Evolutionary conservation across 176 grass and related monocot genomes (phyloP).

Genomic region (Metroxylon sagu): DNA sequence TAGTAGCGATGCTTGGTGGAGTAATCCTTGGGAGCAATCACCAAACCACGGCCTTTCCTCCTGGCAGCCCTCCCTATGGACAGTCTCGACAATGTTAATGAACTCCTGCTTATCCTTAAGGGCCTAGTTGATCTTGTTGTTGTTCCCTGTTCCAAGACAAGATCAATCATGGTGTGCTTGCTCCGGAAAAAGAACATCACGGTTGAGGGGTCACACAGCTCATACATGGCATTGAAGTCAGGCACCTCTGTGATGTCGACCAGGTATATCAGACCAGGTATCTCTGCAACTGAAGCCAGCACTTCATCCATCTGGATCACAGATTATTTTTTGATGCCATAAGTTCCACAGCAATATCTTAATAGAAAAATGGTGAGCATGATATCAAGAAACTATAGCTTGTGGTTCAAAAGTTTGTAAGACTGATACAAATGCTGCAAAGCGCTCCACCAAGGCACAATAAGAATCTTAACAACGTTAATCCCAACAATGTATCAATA

Average conservation of each 20-base stretch:
- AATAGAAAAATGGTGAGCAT: too few relatives aligned
- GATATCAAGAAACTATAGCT: too few relatives aligned
- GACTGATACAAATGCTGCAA: too few relatives aligned
- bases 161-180: slow-evolving; percentile 98
- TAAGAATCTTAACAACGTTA: too few relatives aligned
- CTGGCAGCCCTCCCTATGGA: slow-evolving; percentile 56
- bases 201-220: slow-evolving; percentile 74
- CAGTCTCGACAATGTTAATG: slow-evolving; percentile 80
- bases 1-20: slow-evolving; percentile 88
- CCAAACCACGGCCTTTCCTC: slow-evolving; percentile 55
- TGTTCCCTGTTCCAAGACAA: slow-evolving; percentile 68
- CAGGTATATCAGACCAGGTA: slow-evolving; percentile 43
- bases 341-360: too few relatives aligned
- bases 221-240: slow-evolving; percentile 91
- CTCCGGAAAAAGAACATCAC: slow-evolving; percentile 98
- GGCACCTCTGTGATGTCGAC: slow-evolving; percentile 82
- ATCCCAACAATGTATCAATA: too few relatives aligned
- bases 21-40: slow-evolving; percentile 90
- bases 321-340: not conserved
- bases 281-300: slow-evolving; percentile 57
- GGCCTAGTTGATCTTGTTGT: slow-evolving; percentile 94
- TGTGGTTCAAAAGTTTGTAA: too few relatives aligned
- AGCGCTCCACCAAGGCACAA: too few relatives aligned
- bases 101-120: slow-evolving; percentile 96
- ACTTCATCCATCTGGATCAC: slow-evolving; percentile 80